Evolutionary conservation across 1,284 basidiomycete species (phyloP).

Genomic region (Pisolithus thermaeus): DNA sequence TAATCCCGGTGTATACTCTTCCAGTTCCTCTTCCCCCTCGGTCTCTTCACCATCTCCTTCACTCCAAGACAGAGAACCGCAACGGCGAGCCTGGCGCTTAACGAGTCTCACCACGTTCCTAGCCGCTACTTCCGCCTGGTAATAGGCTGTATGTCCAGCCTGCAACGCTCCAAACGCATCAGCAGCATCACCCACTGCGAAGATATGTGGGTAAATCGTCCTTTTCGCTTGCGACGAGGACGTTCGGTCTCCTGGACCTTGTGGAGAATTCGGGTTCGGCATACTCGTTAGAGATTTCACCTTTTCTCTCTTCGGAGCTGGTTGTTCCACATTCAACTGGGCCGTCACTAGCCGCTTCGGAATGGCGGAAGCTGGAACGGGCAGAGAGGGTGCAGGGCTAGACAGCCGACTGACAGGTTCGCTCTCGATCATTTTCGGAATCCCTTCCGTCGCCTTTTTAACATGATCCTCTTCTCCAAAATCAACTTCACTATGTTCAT

Average conservation of each 20-base stretch:
- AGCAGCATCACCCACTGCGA: conserved; percentile 64
- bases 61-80: not conserved
- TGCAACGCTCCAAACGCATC: conserved; percentile 67
- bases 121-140: conserved; percentile 47
- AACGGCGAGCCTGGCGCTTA: conserved; percentile 11
- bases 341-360: too few relatives aligned
- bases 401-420: too few relatives aligned
- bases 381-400: too few relatives aligned
- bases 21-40: conserved; percentile 33
- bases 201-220: conserved; percentile 51
- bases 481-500: not conserved
- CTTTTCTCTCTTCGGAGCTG: too few relatives aligned
- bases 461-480: not conserved
- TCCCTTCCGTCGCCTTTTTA: not conserved
- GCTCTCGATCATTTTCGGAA: too few relatives aligned
- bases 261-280: not conserved
- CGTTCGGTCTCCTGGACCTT: not conserved
- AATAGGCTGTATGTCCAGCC: conserved; percentile 68
- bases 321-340: too few relatives aligned
- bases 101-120: conserved; percentile 45
- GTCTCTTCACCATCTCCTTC: conserved; percentile 1
- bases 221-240: conserved; percentile 5
- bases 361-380: too few relatives aligned
- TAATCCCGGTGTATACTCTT: conserved; percentile 43
- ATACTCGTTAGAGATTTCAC: not conserved